Evolutionary conservation across 2,329 filamentous ascomycete genomes (phyloP).

Genomic region (Scedosporium boydii): DNA sequence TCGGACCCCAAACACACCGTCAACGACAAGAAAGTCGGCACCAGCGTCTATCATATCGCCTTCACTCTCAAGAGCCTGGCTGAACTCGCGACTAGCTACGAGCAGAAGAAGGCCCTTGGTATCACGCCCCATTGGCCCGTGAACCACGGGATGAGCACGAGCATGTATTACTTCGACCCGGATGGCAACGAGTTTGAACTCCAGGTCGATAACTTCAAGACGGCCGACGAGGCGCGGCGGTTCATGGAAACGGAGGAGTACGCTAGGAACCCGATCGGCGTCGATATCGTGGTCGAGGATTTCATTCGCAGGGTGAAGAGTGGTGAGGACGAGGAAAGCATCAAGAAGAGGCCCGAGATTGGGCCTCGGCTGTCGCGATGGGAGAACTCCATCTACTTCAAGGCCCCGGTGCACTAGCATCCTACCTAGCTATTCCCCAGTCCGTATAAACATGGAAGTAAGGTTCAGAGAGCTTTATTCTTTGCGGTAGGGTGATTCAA

Average conservation of each 20-base stretch:
- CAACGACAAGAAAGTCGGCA: slow-evolving; percentile 7
- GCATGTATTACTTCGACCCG: slow-evolving; percentile 38
- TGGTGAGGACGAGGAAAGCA: slow-evolving; percentile 5
- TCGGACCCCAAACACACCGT: no score
- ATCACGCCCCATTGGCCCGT: slow-evolving; percentile 31
- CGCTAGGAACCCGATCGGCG: slow-evolving; percentile 24
- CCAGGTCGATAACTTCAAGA: slow-evolving; percentile 34
- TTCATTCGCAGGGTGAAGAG: slow-evolving; percentile 5
- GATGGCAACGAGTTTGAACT: slow-evolving; percentile 38
- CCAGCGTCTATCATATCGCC: slow-evolving; percentile 31
- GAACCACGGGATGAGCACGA: slow-evolving; percentile 37
- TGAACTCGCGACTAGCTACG: slow-evolving; percentile 26
- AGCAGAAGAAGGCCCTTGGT: slow-evolving; percentile 22
- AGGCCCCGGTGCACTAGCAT: not conserved
- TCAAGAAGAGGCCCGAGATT: slow-evolving; percentile 9
- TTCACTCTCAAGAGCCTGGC: slow-evolving; percentile 26
- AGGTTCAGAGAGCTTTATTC: no score
- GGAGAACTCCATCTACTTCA: slow-evolving; percentile 5
- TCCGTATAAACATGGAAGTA: no score
- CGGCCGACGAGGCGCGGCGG: slow-evolving; percentile 22
- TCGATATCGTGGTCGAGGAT: slow-evolving; percentile 9
- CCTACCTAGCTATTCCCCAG: no score
- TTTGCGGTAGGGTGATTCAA: no score
- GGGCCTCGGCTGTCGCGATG: slow-evolving; percentile 7
- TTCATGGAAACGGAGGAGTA: slow-evolving; percentile 29